phyloP scores from a whole-genome alignment of 441 rosid species.

The Corymbia calophylla region DNA sequence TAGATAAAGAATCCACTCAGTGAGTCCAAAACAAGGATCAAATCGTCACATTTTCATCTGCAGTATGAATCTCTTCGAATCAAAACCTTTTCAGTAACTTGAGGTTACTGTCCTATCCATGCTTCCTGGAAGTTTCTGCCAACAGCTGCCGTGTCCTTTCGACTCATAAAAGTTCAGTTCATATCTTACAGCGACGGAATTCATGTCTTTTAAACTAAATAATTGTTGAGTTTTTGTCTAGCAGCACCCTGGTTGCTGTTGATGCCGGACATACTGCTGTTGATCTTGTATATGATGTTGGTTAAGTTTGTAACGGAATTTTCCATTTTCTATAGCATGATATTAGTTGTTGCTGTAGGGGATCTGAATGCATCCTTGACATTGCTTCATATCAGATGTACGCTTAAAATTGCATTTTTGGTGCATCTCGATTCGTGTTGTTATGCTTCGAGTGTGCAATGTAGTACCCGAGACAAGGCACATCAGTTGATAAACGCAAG shows the following conservation, averaged over 20 bases:
- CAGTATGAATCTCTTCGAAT: neutral
- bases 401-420: neutral
- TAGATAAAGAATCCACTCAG: neutral
- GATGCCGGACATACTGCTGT: neutral
- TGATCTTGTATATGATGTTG: neutral
- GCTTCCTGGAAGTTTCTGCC: neutral
- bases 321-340: neutral
- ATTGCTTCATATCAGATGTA: neutral
- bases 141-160: neutral
- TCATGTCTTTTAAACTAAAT: neutral
- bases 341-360: neutral
- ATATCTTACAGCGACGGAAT: neutral
- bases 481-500: neutral
- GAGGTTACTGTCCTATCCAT: neutral
- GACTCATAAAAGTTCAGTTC: neutral
- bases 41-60: neutral
- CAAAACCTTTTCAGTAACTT: neutral
- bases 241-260: neutral
- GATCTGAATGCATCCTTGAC: neutral
- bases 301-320: neutral
- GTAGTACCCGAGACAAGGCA: neutral
- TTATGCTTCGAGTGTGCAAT: neutral
- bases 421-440: neutral
- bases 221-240: neutral
- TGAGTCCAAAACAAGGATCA: neutral